Evolutionary conservation across 2,329 filamentous ascomycete genomes (phyloP), one percentile per base, ranked within the genome.

Genomic region (Monosporascus ibericus): DNA sequence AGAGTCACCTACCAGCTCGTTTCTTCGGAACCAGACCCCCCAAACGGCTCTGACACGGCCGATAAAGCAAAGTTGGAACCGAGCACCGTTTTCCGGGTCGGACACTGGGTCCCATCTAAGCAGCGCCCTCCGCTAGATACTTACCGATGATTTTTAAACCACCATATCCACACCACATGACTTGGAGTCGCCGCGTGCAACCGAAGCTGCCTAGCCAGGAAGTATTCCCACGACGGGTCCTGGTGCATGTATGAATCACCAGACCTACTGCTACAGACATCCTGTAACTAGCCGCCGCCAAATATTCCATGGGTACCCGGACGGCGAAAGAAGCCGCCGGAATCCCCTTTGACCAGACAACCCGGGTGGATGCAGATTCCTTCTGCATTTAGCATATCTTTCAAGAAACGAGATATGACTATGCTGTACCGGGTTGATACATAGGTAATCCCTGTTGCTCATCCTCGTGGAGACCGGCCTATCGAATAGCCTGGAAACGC

Each of bases 141-240:
- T 18, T 14, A 40, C 38, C 17, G 17, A 40, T 18, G 38, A 2
- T 8, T 40, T 20, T 20, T 20, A 11, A 20, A 20, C 9, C 3
- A 20, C 17, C 38, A 40, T 18, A 40, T 40, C 38, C 39, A 18
- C 39, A 46, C 42, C 58, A 63, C 62, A 65, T 63, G 61, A 63
- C 59, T 62, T 59, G 57, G 50, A 60, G 58, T 58, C 61, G 58
- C 63, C 63, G 62, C 55, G 49, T 60, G 54, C 61, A 65, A 61
- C 63, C 63, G 63, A 61, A 51, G 34, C 27, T 47, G 52, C 57
- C 55, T 57, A 53, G 55, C 39, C 51, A 27, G 42, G 20, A 47
- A 48, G 48, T 30, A 22, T 51, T 54, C 47, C 51, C 54, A 53
- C 48, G 39, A 25, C 3, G 22, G 7, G 25, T 27, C 17, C 44